Conservation (phyloP, 1,284 basidiomycete genomes). For the Termitomyces sp. region DNA sequence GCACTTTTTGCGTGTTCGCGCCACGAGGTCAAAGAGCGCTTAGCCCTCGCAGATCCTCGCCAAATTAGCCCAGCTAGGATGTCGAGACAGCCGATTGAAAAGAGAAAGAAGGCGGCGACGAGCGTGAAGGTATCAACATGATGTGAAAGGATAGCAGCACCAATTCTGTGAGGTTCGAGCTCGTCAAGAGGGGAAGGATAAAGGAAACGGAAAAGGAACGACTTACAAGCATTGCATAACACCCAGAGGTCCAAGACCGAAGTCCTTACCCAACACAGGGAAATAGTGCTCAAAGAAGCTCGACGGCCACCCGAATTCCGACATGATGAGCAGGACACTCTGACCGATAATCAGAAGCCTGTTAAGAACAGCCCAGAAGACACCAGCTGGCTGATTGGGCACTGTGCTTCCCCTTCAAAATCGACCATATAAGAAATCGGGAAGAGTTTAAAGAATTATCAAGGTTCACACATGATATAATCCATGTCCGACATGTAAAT, state of each 20-base stretch:
- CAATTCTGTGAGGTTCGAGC: conserved; percentile 43
- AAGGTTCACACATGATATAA: conserved; percentile 60
- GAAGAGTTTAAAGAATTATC: not conserved
- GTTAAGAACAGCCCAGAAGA: conserved; percentile 85
- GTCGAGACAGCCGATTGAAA: conserved; percentile 80
- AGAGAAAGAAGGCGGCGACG: conserved; percentile 84
- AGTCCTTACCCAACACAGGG: conserved; percentile 75
- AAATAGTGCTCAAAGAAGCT: conserved; percentile 77
- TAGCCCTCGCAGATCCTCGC: conserved; percentile 55
- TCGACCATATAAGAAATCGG: conserved; percentile 7
- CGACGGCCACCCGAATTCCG: conserved; percentile 76
- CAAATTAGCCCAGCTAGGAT: conserved; percentile 73
- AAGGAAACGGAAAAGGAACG: conserved; percentile 6
- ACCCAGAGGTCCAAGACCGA: conserved; percentile 82
- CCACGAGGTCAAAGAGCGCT: conserved; percentile 61
- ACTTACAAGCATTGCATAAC: conserved; percentile 77
- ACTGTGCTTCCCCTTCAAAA: conserved; percentile 65
- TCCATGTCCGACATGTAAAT: conserved; percentile 53
- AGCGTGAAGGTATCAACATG: conserved; percentile 83
- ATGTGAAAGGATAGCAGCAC: conserved; percentile 79
- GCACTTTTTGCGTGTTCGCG: conserved; percentile 48
- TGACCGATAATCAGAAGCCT: conserved; percentile 81
- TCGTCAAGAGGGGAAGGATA: not conserved
- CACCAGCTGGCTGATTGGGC: conserved; percentile 84
- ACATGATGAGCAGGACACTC: conserved; percentile 71